phyloP scores from a whole-genome alignment of 495 filamentous ascomycete species.

The Sphaerosporella brunnea region DNA sequence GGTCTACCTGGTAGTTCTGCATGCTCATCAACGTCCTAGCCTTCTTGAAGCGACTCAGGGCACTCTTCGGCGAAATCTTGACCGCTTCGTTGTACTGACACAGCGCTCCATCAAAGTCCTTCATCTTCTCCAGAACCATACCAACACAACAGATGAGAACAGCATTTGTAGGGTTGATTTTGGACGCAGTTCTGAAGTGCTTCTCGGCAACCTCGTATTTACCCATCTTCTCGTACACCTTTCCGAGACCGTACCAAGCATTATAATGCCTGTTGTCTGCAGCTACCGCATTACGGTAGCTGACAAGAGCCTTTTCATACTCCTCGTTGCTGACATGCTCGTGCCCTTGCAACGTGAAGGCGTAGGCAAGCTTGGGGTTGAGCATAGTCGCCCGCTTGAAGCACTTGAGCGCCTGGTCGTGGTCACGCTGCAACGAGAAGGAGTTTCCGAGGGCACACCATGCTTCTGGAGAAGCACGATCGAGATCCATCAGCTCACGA shows the following conservation, averaged over 20 bases:
- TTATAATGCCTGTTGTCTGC: conserved; percentile 87
- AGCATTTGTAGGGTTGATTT: conserved; percentile 80
- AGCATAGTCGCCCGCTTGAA: conserved; percentile 90
- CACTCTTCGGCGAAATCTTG: conserved; percentile 59
- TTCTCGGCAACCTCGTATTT: conserved; percentile 77
- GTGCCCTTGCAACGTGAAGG: conserved; percentile 86
- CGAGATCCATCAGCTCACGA: conserved; percentile 69
- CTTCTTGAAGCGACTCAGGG: conserved; percentile 75
- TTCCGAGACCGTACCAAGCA: conserved; percentile 88
- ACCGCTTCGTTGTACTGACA: conserved; percentile 63
- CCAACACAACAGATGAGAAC: conserved; percentile 84
- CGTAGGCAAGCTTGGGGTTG: conserved; percentile 81
- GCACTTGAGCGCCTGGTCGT: conserved; percentile 83
- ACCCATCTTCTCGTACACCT: conserved; percentile 84
- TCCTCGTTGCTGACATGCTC: conserved; percentile 95
- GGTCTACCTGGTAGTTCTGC: conserved; percentile 32
- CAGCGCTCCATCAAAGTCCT: conserved; percentile 58
- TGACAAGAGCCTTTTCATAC: conserved; percentile 76
- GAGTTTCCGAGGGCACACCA: conserved; percentile 94
- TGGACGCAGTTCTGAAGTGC: conserved; percentile 70
- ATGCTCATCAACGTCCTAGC: conserved; percentile 70
- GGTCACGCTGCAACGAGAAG: conserved; percentile 85
- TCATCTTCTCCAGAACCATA: conserved; percentile 68
- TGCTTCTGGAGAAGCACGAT: conserved; percentile 75
- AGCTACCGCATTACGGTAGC: conserved; percentile 65